Conservation (phyloP, 768 basidiomycete genomes). For the Calocera cornea region DNA sequence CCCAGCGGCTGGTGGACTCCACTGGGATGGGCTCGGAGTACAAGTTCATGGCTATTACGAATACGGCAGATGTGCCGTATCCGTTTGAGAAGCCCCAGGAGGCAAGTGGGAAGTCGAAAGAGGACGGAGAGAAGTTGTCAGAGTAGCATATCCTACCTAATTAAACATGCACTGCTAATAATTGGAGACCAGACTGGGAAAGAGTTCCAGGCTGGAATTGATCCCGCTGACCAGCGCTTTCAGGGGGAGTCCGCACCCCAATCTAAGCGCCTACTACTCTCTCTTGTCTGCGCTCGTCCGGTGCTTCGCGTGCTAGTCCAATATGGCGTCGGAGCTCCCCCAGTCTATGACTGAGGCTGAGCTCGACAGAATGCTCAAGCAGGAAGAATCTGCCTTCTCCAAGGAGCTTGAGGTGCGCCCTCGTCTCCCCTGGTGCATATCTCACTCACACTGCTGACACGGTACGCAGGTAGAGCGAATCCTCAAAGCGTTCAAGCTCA, state of each 20-base stretch:
- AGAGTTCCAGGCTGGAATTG: background rate
- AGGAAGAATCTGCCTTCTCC: constrained; percentile 75
- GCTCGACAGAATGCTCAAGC: constrained; percentile 63
- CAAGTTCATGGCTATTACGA: constrained; percentile 53
- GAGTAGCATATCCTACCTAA: too few relatives aligned
- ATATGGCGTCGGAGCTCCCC: background rate
- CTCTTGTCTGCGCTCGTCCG: too few relatives aligned
- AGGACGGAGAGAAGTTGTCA: background rate
- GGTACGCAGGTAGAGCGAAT: constrained; percentile 51
- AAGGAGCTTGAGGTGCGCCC: constrained; percentile 60
- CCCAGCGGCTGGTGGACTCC: constrained; percentile 59
- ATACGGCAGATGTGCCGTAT: background rate
- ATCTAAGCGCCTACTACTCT: too few relatives aligned
- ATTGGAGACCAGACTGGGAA: too few relatives aligned
- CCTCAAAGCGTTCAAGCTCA: constrained; percentile 87
- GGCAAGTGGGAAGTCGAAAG: background rate
- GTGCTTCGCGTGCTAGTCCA: background rate
- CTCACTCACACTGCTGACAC: background rate
- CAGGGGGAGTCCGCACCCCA: too few relatives aligned
- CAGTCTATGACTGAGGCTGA: constrained; percentile 35
- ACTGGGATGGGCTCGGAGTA: constrained; percentile 82
- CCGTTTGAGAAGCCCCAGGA: background rate
- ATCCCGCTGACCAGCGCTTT: background rate
- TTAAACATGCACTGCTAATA: too few relatives aligned
- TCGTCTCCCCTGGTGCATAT: background rate